Percentiles rank a stretch among this genome's conserved stretches.
These are phyloP conservation scores for Haplosporangium gracile DNA, from an alignment of 192 early-diverging fungal genomes.

Conservation along the genomic window DNA sequence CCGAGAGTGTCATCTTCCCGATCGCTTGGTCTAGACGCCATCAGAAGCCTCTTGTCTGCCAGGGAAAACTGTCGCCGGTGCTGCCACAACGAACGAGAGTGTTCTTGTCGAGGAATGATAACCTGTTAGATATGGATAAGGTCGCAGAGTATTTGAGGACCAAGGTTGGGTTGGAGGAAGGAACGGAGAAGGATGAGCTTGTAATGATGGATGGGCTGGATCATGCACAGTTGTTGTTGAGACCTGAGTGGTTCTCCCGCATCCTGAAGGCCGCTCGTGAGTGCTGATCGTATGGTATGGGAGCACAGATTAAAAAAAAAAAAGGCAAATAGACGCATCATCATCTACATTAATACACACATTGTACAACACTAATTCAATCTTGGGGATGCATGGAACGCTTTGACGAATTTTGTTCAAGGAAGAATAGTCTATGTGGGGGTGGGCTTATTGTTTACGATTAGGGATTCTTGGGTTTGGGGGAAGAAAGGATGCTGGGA, in stretches of 20 bases:
- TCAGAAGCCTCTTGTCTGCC: constrained; percentile 9
- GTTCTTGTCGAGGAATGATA: constrained; percentile 63
- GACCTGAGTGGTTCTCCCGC: constrained; percentile 35
- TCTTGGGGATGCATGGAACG: neutral
- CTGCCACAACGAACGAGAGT: constrained; percentile 46
- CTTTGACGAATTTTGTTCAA: neutral
- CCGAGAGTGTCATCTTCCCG: constrained; percentile 56
- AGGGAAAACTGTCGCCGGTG: constrained; percentile 25
- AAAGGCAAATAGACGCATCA: too few relatives aligned
- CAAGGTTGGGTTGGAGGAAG: constrained; percentile 32
- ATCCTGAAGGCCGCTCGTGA: constrained; percentile 32
- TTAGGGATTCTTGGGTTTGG: constrained; percentile 3
- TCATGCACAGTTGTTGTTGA: constrained; percentile 61
- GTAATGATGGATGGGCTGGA: constrained; percentile 60
- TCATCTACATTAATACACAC: too few relatives aligned
- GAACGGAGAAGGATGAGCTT: constrained; percentile 37
- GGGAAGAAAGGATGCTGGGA: constrained; percentile 69
- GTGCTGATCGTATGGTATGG: neutral
- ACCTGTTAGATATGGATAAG: constrained; percentile 50
- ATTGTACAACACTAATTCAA: too few relatives aligned
- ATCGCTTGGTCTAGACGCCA: constrained; percentile 20
- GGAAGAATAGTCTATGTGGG: neutral
- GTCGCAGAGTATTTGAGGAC: constrained; percentile 56
- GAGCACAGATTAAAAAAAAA: neutral
- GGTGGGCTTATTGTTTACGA: neutral